phyloP scores from a whole-genome alignment of 306 rosid genomes.

The Prunus padus region DNA sequence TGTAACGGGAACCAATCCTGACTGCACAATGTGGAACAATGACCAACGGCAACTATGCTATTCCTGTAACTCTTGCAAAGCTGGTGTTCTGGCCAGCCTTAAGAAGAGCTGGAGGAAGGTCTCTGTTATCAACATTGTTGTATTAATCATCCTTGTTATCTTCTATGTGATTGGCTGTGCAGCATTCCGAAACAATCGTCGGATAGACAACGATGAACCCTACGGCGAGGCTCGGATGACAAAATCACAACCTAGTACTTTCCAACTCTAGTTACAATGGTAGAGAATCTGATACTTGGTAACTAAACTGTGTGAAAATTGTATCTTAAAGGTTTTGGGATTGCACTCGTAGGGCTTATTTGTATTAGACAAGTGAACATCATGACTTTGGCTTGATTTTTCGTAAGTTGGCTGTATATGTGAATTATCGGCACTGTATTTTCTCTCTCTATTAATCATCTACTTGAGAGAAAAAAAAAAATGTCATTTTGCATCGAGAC shows the following conservation, averaged over 20 bases:
- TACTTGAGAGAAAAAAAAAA: background rate
- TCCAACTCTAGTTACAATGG: conserved; percentile 38
- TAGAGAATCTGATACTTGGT: background rate
- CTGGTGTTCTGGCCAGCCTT: conserved; percentile 83
- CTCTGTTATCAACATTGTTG: conserved; percentile 77
- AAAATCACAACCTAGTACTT: conserved; percentile 59
- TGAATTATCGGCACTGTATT: background rate
- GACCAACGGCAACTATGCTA: conserved; percentile 72
- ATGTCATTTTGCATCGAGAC: background rate
- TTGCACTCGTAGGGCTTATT: conserved; percentile 9
- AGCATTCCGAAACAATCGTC: conserved; percentile 74
- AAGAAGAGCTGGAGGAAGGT: conserved; percentile 93
- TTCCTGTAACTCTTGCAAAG: conserved; percentile 77
- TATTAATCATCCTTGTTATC: conserved; percentile 65
- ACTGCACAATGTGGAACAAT: conserved; percentile 76
- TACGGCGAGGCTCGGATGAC: conserved; percentile 79
- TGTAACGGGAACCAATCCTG: conserved; percentile 26
- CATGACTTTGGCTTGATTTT: background rate
- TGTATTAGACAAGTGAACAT: conserved; percentile 2
- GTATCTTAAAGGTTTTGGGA: conserved; percentile 6
- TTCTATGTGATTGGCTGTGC: conserved; percentile 67
- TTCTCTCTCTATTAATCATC: background rate
- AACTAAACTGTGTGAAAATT: conserved; percentile 13
- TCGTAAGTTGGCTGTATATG: conserved; percentile 10
- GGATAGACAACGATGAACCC: conserved; percentile 78